Evolutionary conservation across 2,329 filamentous ascomycete genomes (phyloP).

Genomic region (Trichoderma atroviride): DNA sequence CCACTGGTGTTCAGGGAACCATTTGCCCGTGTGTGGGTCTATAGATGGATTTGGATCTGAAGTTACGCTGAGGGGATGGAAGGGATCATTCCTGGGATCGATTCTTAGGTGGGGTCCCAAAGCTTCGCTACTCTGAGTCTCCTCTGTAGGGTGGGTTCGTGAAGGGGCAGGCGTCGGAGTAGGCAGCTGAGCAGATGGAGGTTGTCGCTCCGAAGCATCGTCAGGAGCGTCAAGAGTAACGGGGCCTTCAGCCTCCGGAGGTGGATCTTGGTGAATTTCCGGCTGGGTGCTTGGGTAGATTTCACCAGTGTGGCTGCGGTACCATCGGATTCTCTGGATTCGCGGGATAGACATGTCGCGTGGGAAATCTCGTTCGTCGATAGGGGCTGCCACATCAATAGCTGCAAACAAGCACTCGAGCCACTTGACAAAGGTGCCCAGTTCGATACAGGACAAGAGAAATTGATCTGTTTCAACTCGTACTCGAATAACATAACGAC

Average conservation of each 20-base stretch:
- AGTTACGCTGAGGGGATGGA: slow-evolving; percentile 48
- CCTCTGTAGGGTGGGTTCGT: slow-evolving; percentile 26
- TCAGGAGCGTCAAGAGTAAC: not conserved
- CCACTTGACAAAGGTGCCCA: slow-evolving; percentile 69
- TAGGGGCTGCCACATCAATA: slow-evolving; percentile 69
- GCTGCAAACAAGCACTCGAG: slow-evolving; percentile 70
- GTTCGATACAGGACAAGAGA: slow-evolving; percentile 65
- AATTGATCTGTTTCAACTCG: slow-evolving; percentile 75
- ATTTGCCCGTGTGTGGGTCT: slow-evolving; percentile 56
- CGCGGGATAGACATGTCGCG: slow-evolving; percentile 64
- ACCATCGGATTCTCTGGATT: slow-evolving; percentile 56
- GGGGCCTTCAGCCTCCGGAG: slow-evolving; percentile 6
- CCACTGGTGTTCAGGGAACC: slow-evolving; percentile 59
- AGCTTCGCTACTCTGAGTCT: slow-evolving; percentile 18
- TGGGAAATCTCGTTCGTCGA: slow-evolving; percentile 70
- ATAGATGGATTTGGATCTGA: slow-evolving; percentile 51
- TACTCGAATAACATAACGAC: slow-evolving; percentile 69
- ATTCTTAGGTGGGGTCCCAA: slow-evolving; percentile 30
- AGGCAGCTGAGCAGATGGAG: slow-evolving; percentile 28
- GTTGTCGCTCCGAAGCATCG: slow-evolving; percentile 17
- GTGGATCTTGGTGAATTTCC: slow-evolving; percentile 15
- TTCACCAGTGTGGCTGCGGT: slow-evolving; percentile 42
- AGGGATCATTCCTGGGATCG: slow-evolving; percentile 37
- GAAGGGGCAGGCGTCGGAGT: slow-evolving; percentile 23
- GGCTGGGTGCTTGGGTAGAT: slow-evolving; percentile 27